Evolutionary conservation across 345 rosid genomes (phyloP).

Genomic region (Populus alba): DNA sequence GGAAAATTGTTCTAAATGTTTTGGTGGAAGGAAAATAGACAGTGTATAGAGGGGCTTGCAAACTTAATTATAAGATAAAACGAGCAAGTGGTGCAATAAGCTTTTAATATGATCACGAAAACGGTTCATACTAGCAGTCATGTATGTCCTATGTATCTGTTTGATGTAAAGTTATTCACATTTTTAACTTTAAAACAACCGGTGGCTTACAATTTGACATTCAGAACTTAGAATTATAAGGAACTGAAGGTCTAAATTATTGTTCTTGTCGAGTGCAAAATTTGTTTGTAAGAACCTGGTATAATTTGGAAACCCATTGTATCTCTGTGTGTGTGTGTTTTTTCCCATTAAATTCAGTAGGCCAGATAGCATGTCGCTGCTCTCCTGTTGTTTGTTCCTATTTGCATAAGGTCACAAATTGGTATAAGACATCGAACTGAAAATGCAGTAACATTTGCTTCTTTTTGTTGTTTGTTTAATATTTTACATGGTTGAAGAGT

Average conservation of each 20-base stretch:
- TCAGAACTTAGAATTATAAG: neutral
- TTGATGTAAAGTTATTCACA: neutral
- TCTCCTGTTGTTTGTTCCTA: neutral
- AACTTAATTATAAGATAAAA: neutral
- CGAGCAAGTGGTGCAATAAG: neutral
- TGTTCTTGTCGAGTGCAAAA: neutral
- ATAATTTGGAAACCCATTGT: neutral
- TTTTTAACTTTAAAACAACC: neutral
- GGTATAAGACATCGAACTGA: neutral
- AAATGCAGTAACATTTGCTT: neutral
- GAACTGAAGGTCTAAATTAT: neutral
- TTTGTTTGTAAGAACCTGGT: neutral
- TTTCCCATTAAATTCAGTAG: neutral
- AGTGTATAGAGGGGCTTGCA: neutral
- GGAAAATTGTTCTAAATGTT: neutral
- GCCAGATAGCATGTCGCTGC: neutral
- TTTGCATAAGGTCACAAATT: neutral
- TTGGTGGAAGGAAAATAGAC: neutral
- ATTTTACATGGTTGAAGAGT: neutral
- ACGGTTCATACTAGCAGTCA: neutral
- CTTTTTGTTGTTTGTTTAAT: neutral
- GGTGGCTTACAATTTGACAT: neutral
- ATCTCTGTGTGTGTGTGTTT: neutral
- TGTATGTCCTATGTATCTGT: neutral
- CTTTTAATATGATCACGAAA: neutral